These are phyloP conservation scores for Xylariaceae sp. DNA, from an alignment of 2,329 filamentous ascomycete species.

Conservation along the genomic window DNA sequence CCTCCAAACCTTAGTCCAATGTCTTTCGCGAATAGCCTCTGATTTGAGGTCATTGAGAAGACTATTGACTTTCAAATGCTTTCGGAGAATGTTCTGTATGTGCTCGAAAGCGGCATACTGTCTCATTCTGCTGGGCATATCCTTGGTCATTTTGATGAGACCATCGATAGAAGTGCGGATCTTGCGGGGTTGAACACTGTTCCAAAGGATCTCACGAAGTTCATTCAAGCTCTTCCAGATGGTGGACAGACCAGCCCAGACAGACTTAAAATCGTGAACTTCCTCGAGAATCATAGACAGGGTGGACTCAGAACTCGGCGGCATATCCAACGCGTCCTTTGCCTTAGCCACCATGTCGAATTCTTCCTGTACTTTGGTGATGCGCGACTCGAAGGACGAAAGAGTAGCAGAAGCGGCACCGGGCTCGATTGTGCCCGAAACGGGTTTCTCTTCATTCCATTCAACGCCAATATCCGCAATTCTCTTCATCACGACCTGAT, in stretches of 20 bases:
- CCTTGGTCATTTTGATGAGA: constrained; percentile 95
- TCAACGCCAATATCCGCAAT: constrained; percentile 79
- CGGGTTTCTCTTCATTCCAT: constrained; percentile 96
- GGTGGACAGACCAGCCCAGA: constrained; percentile 92
- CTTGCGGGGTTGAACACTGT: constrained; percentile 90
- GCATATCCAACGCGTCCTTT: constrained; percentile 92
- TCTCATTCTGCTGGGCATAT: constrained; percentile 98
- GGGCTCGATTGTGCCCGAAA: constrained; percentile 89
- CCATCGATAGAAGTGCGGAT: constrained; percentile 85
- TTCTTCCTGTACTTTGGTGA: constrained; percentile 82
- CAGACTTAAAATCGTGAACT: constrained; percentile 97
- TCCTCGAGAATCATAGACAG: constrained; percentile 87
- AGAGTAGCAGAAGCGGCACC: constrained; percentile 83
- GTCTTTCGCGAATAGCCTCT: constrained; percentile 90
- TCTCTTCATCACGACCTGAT: constrained; percentile 85
- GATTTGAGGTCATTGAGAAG: constrained; percentile 89
- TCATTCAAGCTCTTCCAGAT: constrained; percentile 97
- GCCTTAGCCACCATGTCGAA: constrained; percentile 93
- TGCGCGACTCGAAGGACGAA: constrained; percentile 76
- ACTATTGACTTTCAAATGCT: constrained; percentile 86
- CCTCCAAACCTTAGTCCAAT: constrained; percentile 99
- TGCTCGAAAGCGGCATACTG: constrained; percentile 99
- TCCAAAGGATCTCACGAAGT: constrained; percentile 89
- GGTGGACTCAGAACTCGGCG: constrained; percentile 74
- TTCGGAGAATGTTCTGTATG: constrained; percentile 85